These are phyloP conservation scores for Curvularia sp. DNA, from an alignment of 2,329 filamentous ascomycete species.

Conservation along the genomic window DNA sequence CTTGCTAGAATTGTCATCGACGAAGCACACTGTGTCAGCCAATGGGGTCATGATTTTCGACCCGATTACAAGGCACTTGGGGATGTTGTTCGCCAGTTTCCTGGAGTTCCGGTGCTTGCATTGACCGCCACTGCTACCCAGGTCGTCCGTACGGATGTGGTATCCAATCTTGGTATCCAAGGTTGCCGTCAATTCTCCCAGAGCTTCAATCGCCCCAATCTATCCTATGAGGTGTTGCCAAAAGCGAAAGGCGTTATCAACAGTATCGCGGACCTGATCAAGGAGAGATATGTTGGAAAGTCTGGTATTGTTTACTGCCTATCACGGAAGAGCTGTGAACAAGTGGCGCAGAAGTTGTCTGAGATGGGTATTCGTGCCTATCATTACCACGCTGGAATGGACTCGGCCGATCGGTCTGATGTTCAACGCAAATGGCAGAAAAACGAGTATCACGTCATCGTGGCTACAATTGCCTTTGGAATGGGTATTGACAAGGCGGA, in stretches of 20 bases:
- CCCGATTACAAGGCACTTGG: constrained; percentile 93
- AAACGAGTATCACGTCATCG: constrained; percentile 83
- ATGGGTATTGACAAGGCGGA: constrained; percentile 99
- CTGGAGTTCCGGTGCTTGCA: constrained; percentile 87
- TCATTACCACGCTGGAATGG: constrained; percentile 86
- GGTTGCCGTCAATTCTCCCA: constrained; percentile 82
- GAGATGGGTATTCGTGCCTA: constrained; percentile 73
- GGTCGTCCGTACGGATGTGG: constrained; percentile 90
- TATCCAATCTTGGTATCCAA: constrained; percentile 85
- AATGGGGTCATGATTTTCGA: constrained; percentile 98
- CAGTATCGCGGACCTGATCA: constrained; percentile 71
- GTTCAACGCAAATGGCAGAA: constrained; percentile 85
- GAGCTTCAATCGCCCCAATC: constrained; percentile 96
- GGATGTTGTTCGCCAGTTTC: constrained; percentile 73
- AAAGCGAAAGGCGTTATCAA: constrained; percentile 70
- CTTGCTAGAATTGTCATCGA: constrained; percentile 95
- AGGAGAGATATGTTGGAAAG: constrained; percentile 70
- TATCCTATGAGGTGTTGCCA: constrained; percentile 82
- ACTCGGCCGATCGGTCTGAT: constrained; percentile 69
- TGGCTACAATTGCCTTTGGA: constrained; percentile 97
- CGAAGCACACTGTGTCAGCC: constrained; percentile 98
- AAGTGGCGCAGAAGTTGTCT: constrained; percentile 74
- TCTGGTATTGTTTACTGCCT: constrained; percentile 95
- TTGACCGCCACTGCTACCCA: constrained; percentile 93
- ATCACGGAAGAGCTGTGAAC: constrained; percentile 82